Conservation (phyloP, 768 basidiomycete species). For the Symmetrospora coprosmae region DNA sequence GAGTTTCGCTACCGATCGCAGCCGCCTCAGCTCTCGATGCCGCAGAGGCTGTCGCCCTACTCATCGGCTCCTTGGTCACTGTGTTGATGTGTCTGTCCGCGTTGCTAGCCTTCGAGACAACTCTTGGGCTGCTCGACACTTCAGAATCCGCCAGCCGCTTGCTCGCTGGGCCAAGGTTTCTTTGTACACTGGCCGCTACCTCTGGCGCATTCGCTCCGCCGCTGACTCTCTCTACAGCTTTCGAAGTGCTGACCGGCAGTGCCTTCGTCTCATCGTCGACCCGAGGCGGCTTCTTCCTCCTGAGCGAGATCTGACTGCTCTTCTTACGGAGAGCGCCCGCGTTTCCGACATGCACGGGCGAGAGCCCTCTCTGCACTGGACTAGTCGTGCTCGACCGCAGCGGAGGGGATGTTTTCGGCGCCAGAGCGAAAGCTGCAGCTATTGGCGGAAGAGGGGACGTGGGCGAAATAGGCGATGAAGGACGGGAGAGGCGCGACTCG, state of each 20-base stretch:
- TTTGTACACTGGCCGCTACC: not conserved
- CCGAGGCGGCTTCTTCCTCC: not conserved
- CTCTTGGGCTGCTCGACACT: not conserved
- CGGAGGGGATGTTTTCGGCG: slow-evolving; percentile 11
- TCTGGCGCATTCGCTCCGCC: not conserved
- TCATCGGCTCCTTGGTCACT: too few species aligned
- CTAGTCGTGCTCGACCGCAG: not conserved
- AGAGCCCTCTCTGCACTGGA: slow-evolving; percentile 8
- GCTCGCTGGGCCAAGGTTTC: not conserved
- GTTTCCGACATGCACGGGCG: slow-evolving; percentile 14
- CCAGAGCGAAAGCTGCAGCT: too few species aligned
- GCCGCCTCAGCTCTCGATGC: too few species aligned
- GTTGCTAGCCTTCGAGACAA: not conserved
- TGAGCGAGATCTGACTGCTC: not conserved
- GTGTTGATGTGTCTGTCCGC: too few species aligned
- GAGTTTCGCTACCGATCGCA: too few species aligned
- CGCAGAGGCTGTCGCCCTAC: too few species aligned
- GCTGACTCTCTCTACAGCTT: not conserved
- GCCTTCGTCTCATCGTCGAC: not conserved
- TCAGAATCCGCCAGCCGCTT: slow-evolving; percentile 1
- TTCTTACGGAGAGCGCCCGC: slow-evolving; percentile 16
- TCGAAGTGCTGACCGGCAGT: too few species aligned
- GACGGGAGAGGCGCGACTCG: slow-evolving; percentile 1
- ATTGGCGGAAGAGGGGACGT: too few species aligned
- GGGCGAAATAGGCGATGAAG: not conserved